A percentile compares a stretch with the other conserved stretches of the same genome.
Conservation (phyloP, 2,329 filamentous ascomycete genomes). For the Escovopsis sp. region DNA sequence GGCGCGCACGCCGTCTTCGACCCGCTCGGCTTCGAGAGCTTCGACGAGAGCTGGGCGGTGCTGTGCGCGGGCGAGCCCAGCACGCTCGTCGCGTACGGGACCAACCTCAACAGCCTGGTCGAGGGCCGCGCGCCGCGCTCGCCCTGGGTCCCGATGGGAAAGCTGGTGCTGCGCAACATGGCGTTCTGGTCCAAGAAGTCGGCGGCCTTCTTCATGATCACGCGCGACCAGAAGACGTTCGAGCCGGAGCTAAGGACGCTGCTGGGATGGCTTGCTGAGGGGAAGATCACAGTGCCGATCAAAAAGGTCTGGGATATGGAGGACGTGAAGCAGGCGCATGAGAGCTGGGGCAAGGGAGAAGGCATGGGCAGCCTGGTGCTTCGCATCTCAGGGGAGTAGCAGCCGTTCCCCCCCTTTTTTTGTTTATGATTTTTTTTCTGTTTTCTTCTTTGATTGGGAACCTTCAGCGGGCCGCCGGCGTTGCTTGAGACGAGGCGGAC, state of each 20-base stretch:
- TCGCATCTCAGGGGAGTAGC: slow-evolving; percentile 8
- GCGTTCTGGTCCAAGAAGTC: slow-evolving; percentile 14
- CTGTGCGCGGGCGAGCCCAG: slow-evolving; percentile 20
- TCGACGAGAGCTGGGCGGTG: slow-evolving; percentile 33
- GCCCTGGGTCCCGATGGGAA: slow-evolving; percentile 17
- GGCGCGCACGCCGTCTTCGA: slow-evolving; percentile 34
- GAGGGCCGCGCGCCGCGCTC: slow-evolving; percentile 17
- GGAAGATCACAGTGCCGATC: slow-evolving; percentile 21
- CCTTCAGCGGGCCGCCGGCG: neutral
- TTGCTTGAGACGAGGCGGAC: no score
- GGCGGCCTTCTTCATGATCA: slow-evolving; percentile 23
- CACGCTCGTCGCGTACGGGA: slow-evolving; percentile 25
- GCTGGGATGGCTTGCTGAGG: slow-evolving; percentile 17
- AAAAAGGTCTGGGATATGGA: slow-evolving; percentile 27
- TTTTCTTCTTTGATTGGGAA: neutral
- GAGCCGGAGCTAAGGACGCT: slow-evolving; percentile 16
- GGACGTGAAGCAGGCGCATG: slow-evolving; percentile 23
- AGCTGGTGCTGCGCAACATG: slow-evolving; percentile 18
- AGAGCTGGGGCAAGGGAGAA: slow-evolving; percentile 18
- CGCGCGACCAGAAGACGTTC: slow-evolving; percentile 19
- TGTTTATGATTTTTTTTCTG: neutral
- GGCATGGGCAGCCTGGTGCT: slow-evolving; percentile 24
- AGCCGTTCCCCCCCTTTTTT: neutral
- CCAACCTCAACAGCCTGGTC: slow-evolving; percentile 19
- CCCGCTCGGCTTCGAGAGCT: slow-evolving; percentile 34